phyloP scores from a whole-genome alignment of 805 yeast genomes.

The Zygotorulaspora chibaensis region DNA sequence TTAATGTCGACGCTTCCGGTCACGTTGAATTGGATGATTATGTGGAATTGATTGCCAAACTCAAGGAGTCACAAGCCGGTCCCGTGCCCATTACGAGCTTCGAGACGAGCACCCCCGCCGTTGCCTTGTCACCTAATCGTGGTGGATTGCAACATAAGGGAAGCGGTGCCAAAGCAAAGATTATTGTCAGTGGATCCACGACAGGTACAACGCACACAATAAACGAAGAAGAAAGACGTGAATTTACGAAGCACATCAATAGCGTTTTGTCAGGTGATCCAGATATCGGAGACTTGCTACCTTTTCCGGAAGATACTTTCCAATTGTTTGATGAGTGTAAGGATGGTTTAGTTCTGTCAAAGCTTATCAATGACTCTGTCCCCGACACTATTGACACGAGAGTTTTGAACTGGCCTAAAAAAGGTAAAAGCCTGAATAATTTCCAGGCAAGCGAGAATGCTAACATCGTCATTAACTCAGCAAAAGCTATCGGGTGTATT shows the following conservation, averaged over 20 bases:
- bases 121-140: slow-evolving; percentile 32
- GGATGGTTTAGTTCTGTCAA: slow-evolving; percentile 89
- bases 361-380: slow-evolving; percentile 93
- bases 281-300: slow-evolving; percentile 78
- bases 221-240: slow-evolving; percentile 93
- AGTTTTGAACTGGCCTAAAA: slow-evolving; percentile 84
- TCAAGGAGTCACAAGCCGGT: slow-evolving; percentile 45
- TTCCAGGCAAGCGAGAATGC: slow-evolving; percentile 97
- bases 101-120: slow-evolving; percentile 26
- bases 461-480: slow-evolving; percentile 95
- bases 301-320: slow-evolving; percentile 89
- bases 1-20: slow-evolving; percentile 93
- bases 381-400: slow-evolving; percentile 98
- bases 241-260: slow-evolving; percentile 94
- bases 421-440: slow-evolving; percentile 76
- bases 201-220: slow-evolving; percentile 94
- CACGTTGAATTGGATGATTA: slow-evolving; percentile 95
- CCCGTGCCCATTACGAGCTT: slow-evolving; percentile 34
- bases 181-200: slow-evolving; percentile 79
- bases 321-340: slow-evolving; percentile 95
- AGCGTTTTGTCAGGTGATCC: slow-evolving; percentile 85
- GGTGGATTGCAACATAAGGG: slow-evolving; percentile 46
- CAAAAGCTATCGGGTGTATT: slow-evolving; percentile 97
- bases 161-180: slow-evolving; percentile 60
- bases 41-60: slow-evolving; percentile 77